Conservation (phyloP, 1,284 basidiomycete genomes). For the Ceratobasidium sp. region DNA sequence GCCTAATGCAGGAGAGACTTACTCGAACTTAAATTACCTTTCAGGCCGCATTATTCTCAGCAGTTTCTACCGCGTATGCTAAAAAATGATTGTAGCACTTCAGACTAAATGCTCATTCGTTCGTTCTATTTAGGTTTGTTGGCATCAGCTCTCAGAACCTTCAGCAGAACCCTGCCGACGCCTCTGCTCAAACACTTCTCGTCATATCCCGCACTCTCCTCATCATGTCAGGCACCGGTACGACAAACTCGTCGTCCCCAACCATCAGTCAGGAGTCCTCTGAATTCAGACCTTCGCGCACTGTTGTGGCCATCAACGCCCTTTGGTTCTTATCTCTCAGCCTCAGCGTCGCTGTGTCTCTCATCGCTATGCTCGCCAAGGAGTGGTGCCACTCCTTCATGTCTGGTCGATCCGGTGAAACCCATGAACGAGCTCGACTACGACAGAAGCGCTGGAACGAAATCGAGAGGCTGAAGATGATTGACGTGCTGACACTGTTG, state of each 20-base stretch:
- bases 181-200: neutral
- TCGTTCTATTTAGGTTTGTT: too few relatives aligned
- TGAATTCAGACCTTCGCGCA: constrained; percentile 2
- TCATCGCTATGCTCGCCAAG: constrained; percentile 27
- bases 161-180: too few relatives aligned
- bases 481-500: neutral
- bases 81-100: too few relatives aligned
- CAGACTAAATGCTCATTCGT: too few relatives aligned
- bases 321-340: constrained; percentile 25
- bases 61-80: constrained; percentile 33
- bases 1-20: too few relatives aligned
- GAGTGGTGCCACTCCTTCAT: constrained; percentile 33
- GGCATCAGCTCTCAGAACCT: too few relatives aligned
- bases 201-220: neutral
- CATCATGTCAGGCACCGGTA: neutral
- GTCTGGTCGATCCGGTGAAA: neutral
- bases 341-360: neutral
- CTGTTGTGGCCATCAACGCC: neutral
- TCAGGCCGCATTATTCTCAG: constrained; percentile 39
- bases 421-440: constrained; percentile 8
- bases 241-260: neutral
- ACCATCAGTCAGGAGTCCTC: neutral
- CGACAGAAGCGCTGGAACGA: constrained; percentile 16
- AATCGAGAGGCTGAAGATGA: constrained; percentile 1
- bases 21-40: neutral